A percentile compares a stretch with the other conserved stretches of the same genome.
These are phyloP conservation scores for Penicillium fimorum DNA, from an alignment of 495 filamentous ascomycete species.

Conservation along the genomic window DNA sequence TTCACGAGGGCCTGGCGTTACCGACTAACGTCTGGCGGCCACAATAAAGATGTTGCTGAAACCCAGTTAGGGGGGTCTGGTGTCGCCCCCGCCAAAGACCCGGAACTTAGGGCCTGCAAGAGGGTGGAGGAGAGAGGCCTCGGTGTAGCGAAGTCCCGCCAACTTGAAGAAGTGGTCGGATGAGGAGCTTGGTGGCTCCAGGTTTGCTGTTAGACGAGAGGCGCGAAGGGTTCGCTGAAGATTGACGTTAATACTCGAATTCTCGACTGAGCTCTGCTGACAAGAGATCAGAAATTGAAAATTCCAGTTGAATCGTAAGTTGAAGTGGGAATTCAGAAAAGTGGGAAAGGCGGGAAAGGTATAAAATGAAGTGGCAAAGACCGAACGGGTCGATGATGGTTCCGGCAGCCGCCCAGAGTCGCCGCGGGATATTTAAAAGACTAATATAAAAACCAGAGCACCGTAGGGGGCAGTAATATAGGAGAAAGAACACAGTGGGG, in stretches of 20 bases:
- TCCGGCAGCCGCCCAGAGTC: slow-evolving; percentile 1
- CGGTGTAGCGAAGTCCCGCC: slow-evolving; percentile 79
- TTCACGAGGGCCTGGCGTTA: slow-evolving; percentile 47
- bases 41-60: slow-evolving; percentile 34
- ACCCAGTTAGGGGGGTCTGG: slow-evolving; percentile 94
- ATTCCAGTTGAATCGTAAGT: not conserved
- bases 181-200: slow-evolving; percentile 41
- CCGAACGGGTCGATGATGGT: slow-evolving; percentile 3
- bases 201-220: slow-evolving; percentile 22
- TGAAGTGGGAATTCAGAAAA: not conserved
- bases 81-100: slow-evolving; percentile 94
- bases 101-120: slow-evolving; percentile 86
- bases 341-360: slow-evolving; percentile 1
- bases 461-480: slow-evolving; percentile 1
- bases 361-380: slow-evolving; percentile 7
- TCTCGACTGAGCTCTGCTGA: not conserved
- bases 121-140: slow-evolving; percentile 84
- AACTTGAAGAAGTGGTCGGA: slow-evolving; percentile 77
- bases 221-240: slow-evolving; percentile 17
- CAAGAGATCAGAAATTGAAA: not conserved
- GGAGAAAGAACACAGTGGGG: slow-evolving; percentile 12
- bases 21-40: slow-evolving; percentile 44
- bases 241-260: not conserved
- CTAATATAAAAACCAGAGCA: not conserved
- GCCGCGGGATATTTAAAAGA: not conserved